These are phyloP conservation scores for Petunia axillaris DNA, from an alignment of 257 asterid genomes.

Conservation along the genomic window DNA sequence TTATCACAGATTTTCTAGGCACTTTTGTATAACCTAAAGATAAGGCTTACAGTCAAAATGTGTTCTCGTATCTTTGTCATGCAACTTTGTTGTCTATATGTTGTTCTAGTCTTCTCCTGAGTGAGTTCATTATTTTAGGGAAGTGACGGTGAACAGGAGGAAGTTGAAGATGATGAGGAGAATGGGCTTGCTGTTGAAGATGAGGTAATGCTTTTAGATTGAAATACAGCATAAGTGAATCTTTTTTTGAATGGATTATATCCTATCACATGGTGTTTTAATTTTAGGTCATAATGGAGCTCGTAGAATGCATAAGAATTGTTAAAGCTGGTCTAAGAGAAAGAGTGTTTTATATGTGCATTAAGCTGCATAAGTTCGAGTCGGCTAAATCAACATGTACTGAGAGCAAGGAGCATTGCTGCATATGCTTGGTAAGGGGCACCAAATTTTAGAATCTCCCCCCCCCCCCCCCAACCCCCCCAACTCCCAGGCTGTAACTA, in stretches of 20 bases:
- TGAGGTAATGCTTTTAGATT: neutral
- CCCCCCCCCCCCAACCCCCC: neutral
- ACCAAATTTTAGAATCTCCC: neutral
- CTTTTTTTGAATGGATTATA: neutral
- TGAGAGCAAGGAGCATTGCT: neutral
- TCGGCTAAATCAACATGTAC: neutral
- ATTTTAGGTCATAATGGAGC: neutral
- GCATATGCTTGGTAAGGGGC: neutral
- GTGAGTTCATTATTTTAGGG: too few relatives aligned
- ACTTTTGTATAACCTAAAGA: too few relatives aligned
- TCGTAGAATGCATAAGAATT: neutral
- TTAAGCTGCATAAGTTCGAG: slow-evolving; percentile 1
- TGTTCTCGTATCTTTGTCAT: too few relatives aligned
- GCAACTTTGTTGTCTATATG: too few relatives aligned
- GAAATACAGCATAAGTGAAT: neutral
- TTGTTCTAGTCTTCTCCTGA: too few relatives aligned
- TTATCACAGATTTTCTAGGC: too few relatives aligned
- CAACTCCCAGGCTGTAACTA: neutral
- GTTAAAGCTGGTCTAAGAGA: neutral
- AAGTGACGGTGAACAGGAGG: too few relatives aligned
- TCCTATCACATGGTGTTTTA: neutral
- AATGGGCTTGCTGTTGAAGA: too few relatives aligned
- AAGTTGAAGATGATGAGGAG: too few relatives aligned
- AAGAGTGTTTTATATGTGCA: neutral
- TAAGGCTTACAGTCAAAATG: too few relatives aligned